Evolutionary conservation across 176 grass and related monocot species (phyloP).

Genomic region (Oryza officinalis): DNA sequence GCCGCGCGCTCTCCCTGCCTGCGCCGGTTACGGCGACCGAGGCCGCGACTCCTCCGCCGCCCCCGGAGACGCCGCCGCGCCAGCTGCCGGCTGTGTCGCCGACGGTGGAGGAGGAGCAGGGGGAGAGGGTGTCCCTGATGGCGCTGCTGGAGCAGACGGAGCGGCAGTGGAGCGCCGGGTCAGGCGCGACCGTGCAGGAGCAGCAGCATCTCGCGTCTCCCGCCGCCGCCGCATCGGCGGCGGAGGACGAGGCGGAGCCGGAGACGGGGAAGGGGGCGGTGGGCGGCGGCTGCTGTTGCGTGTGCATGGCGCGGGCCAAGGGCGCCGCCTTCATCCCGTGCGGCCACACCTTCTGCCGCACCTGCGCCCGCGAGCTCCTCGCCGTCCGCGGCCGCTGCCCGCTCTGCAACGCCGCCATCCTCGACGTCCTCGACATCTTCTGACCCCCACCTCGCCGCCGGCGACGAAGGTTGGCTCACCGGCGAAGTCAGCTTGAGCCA

Average conservation of each 20-base stretch:
- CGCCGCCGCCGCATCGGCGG: neutral
- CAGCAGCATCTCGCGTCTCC: neutral
- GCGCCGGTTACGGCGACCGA: neutral
- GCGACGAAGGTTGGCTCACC: neutral
- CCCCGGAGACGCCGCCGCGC: neutral
- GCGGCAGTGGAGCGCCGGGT: slow-evolving; percentile 53
- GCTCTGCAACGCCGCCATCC: slow-evolving; percentile 85
- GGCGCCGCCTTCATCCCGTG: slow-evolving; percentile 86
- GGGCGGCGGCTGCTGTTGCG: slow-evolving; percentile 63
- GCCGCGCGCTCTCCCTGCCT: slow-evolving; percentile 41
- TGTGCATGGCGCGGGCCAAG: slow-evolving; percentile 84
- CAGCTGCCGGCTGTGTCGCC: neutral
- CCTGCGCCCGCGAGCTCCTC: slow-evolving; percentile 80
- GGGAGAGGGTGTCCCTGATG: slow-evolving; percentile 80
- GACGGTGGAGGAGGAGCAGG: slow-evolving; percentile 27
- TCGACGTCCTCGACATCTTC: slow-evolving; percentile 92
- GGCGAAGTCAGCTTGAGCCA: neutral
- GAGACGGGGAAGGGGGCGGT: neutral
- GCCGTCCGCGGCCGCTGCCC: slow-evolving; percentile 78
- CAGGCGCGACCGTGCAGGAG: neutral
- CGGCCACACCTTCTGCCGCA: slow-evolving; percentile 90
- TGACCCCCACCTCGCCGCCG: slow-evolving; percentile 14
- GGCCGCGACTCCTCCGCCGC: neutral
- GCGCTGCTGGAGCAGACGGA: slow-evolving; percentile 92
- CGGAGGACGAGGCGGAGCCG: slow-evolving; percentile 24